These are phyloP conservation scores for Gossypium davidsonii DNA, from an alignment of 441 rosid species.

Conservation along the genomic window DNA sequence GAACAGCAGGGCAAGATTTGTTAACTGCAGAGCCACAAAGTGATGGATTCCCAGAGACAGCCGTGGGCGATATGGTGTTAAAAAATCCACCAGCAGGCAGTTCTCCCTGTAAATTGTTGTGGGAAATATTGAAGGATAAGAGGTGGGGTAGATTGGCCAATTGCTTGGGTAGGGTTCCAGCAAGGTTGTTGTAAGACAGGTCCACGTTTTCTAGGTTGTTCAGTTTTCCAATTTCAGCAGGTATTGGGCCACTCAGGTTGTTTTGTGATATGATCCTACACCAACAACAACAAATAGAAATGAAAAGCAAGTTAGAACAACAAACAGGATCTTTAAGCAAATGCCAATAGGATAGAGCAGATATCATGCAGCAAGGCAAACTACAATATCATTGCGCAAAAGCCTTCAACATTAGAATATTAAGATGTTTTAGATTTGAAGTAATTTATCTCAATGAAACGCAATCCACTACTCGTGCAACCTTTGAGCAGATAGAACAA, in stretches of 20 bases:
- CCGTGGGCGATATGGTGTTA: constrained; percentile 48
- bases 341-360: no score
- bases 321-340: neutral
- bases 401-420: neutral
- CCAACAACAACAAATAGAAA: constrained; percentile 6
- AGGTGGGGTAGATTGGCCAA: constrained; percentile 58
- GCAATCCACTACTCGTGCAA: neutral
- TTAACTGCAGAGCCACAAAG: constrained; percentile 65
- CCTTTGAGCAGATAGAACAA: neutral
- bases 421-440: no score
- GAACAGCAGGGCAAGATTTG: constrained; percentile 56
- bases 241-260: constrained; percentile 43
- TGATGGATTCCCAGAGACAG: constrained; percentile 51
- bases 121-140: constrained; percentile 53
- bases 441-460: neutral
- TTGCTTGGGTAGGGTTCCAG: constrained; percentile 53
- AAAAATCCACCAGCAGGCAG: constrained; percentile 64
- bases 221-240: constrained; percentile 45
- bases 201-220: constrained; percentile 44
- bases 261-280: constrained; percentile 48
- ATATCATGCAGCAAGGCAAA: neutral
- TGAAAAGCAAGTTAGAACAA: neutral
- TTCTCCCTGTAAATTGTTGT: constrained; percentile 56
- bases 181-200: constrained; percentile 45
- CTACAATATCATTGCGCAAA: neutral